Conservation (phyloP, 331 rosid genomes). For the Quercus phellos region DNA sequence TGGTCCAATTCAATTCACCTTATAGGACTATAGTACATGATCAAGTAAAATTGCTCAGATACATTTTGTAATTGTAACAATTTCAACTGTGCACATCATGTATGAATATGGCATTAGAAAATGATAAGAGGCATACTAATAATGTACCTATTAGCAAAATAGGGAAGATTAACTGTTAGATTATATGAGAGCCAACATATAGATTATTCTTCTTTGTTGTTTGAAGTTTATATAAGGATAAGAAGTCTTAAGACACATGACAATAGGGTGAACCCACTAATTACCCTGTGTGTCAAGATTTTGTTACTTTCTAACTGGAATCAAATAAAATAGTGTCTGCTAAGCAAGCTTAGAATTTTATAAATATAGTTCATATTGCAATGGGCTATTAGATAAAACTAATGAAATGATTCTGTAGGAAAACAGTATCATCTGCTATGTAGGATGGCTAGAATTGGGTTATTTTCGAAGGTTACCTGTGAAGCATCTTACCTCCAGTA, state of each 20-base stretch:
- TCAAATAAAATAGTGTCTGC: background rate
- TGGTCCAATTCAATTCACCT: conserved; percentile 15
- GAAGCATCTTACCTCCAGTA: background rate
- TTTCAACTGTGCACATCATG: background rate
- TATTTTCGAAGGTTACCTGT: background rate
- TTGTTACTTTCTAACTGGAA: background rate
- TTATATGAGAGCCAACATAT: background rate
- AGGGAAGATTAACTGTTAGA: background rate
- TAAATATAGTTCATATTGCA: background rate
- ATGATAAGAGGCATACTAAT: background rate
- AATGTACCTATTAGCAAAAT: background rate
- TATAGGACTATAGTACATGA: background rate
- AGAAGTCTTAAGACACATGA: background rate
- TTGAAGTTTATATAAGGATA: background rate
- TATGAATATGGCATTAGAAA: background rate
- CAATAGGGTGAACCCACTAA: background rate
- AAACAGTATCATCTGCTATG: background rate
- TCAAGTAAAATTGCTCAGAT: background rate
- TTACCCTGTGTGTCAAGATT: background rate
- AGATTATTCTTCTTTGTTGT: background rate
- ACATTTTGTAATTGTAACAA: background rate
- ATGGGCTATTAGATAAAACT: background rate
- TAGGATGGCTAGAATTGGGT: background rate
- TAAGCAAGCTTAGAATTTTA: background rate
- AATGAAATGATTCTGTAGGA: background rate